These are phyloP conservation scores for Fagus crenata DNA, from an alignment of 306 rosid genomes.

Conservation along the genomic window DNA sequence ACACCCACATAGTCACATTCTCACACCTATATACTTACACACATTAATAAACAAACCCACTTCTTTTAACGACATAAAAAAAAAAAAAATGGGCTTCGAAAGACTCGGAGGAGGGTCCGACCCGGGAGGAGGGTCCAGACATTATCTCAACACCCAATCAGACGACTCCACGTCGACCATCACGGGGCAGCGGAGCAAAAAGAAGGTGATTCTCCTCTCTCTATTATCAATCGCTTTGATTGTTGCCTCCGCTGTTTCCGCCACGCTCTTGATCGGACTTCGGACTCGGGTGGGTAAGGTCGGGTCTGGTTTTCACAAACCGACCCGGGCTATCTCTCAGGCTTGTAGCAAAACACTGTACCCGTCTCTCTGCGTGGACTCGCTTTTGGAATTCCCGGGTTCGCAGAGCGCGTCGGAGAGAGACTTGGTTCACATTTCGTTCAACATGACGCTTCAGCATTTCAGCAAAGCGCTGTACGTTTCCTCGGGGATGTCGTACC, in stretches of 20 bases:
- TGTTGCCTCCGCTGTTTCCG: conserved; percentile 58
- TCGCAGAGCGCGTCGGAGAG: conserved; percentile 56
- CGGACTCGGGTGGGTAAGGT: conserved; percentile 12
- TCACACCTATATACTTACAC: not conserved
- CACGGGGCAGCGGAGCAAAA: conserved; percentile 7
- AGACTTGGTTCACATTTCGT: conserved; percentile 85
- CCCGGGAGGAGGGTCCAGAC: conserved; percentile 29
- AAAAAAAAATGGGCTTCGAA: conserved; percentile 56
- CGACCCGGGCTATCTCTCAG: conserved; percentile 70
- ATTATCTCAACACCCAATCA: not conserved
- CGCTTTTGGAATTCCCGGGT: conserved; percentile 73
- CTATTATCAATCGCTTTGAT: conserved; percentile 46
- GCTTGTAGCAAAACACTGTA: conserved; percentile 64
- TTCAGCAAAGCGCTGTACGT: conserved; percentile 58
- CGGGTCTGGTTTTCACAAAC: conserved; percentile 28
- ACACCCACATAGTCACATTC: conserved; percentile 26
- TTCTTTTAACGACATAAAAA: not conserved
- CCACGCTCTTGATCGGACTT: conserved; percentile 28
- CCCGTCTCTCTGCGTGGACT: conserved; percentile 62
- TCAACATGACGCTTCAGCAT: conserved; percentile 77
- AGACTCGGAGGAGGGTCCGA: conserved; percentile 36
- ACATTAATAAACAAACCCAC: too few relatives aligned
- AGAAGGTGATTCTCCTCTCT: conserved; percentile 43
- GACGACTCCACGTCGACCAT: not conserved
- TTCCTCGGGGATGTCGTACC: conserved; percentile 45